Conservation (phyloP, 495 filamentous ascomycete species). For the Aspergillus campestris region DNA sequence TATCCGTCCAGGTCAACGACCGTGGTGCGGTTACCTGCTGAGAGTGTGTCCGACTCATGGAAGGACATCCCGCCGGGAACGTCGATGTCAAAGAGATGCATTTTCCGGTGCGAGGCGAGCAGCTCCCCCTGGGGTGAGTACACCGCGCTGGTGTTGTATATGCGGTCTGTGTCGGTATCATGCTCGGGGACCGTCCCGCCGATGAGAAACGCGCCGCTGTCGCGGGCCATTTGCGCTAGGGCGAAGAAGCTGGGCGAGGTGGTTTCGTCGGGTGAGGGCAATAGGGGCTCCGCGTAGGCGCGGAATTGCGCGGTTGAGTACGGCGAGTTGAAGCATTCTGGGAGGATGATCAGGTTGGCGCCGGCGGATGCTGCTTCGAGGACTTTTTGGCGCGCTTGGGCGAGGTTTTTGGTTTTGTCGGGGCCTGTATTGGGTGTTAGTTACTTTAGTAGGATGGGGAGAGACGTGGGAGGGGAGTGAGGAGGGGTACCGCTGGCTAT, state of each 20-base stretch:
- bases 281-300: conserved; percentile 79
- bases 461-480: neutral
- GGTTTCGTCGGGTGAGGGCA: conserved; percentile 63
- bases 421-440: conserved; percentile 38
- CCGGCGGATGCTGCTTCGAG: conserved; percentile 68
- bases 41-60: conserved; percentile 80
- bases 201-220: conserved; percentile 68
- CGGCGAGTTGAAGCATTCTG: conserved; percentile 95
- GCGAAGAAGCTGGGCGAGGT: conserved; percentile 79
- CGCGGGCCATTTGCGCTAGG: conserved; percentile 66
- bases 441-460: neutral
- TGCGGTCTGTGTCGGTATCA: conserved; percentile 52
- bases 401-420: conserved; percentile 80
- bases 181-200: conserved; percentile 91
- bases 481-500: conserved; percentile 52
- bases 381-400: conserved; percentile 71
- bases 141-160: conserved; percentile 84
- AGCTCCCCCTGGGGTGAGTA: conserved; percentile 70
- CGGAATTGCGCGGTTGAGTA: conserved; percentile 89
- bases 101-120: conserved; percentile 80
- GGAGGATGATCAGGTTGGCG: conserved; percentile 52
- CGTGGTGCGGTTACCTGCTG: conserved; percentile 71
- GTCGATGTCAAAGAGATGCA: conserved; percentile 98
- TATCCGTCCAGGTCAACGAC: conserved; percentile 78
- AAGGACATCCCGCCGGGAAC: conserved; percentile 93